phyloP scores from a whole-genome alignment of 2,329 filamentous ascomycete genomes.

The Bisporella sp. region DNA sequence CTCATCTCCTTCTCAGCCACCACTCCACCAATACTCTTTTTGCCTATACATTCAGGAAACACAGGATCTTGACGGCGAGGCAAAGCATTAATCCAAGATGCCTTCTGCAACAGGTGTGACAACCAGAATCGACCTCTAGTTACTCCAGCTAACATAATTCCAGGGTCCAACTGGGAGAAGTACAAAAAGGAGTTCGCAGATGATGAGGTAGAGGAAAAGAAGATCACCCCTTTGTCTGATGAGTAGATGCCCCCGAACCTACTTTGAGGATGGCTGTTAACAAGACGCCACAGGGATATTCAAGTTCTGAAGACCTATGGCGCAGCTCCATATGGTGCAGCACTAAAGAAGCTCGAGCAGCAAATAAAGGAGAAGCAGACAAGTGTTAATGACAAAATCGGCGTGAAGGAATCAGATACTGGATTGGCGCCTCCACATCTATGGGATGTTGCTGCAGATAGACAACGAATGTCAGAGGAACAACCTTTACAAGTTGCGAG shows the following conservation, averaged over 20 bases:
- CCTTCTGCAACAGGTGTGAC: background rate
- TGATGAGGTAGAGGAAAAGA: conserved; percentile 98
- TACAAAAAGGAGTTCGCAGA: conserved; percentile 96
- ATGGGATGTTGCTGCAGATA: conserved; percentile 96
- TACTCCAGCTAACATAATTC: conserved; percentile 30
- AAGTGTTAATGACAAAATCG: conserved; percentile 98
- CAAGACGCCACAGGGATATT: conserved; percentile 68
- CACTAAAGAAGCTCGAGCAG: conserved; percentile 95
- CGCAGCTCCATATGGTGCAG: conserved; percentile 87
- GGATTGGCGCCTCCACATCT: conserved; percentile 96
- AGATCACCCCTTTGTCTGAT: conserved; percentile 94
- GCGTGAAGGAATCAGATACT: conserved; percentile 94
- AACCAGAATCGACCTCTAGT: background rate
- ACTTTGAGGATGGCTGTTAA: background rate
- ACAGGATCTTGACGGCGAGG: background rate
- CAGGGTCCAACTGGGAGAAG: conserved; percentile 94
- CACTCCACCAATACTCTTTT: background rate
- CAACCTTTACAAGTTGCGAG: conserved; percentile 94
- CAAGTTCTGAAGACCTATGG: conserved; percentile 99
- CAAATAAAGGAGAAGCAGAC: conserved; percentile 99
- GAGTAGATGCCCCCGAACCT: conserved; percentile 57
- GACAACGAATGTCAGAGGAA: conserved; percentile 97
- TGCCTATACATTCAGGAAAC: background rate
- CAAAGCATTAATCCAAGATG: background rate
- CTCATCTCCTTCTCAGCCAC: background rate